phyloP scores from a whole-genome alignment of 169 alveolate species.

The Cystoisospora suis region DNA sequence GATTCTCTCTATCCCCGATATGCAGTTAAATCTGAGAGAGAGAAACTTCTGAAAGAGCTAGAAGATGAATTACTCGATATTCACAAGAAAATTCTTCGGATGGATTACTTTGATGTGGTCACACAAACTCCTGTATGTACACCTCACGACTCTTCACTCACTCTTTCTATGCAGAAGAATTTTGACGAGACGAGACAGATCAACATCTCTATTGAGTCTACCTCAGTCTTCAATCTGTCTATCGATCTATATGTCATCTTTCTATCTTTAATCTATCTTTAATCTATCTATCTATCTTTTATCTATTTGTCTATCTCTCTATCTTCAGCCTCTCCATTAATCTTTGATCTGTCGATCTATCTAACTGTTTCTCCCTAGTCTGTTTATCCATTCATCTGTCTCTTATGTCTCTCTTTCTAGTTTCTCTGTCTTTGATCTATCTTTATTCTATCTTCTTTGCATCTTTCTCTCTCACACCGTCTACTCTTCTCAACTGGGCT shows the following conservation, averaged over 20 bases:
- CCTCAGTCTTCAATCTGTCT: not conserved
- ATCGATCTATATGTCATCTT: not conserved
- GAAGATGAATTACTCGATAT: not conserved
- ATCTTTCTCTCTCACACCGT: not conserved
- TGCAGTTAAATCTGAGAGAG: too few species aligned
- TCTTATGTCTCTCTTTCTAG: not conserved
- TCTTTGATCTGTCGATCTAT: not conserved
- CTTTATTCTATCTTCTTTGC: not conserved
- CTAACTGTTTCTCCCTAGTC: not conserved
- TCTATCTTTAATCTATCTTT: not conserved
- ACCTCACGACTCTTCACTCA: not conserved
- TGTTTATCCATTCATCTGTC: not conserved
- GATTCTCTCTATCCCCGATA: too few species aligned
- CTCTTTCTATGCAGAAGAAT: not conserved
- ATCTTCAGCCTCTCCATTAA: not conserved
- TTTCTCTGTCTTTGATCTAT: not conserved
- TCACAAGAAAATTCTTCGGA: not conserved
- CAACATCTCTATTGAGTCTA: not conserved
- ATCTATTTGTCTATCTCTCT: not conserved
- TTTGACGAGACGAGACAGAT: not conserved
- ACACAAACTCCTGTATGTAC: not conserved
- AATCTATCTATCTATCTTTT: not conserved
- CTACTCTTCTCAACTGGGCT: not conserved
- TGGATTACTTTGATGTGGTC: not conserved
- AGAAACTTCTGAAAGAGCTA: not conserved